Percentiles rank a stretch among this genome's conserved stretches.
These are phyloP conservation scores for Thelephora terrestris DNA, from an alignment of 1,284 basidiomycete genomes.

Conservation along the genomic window DNA sequence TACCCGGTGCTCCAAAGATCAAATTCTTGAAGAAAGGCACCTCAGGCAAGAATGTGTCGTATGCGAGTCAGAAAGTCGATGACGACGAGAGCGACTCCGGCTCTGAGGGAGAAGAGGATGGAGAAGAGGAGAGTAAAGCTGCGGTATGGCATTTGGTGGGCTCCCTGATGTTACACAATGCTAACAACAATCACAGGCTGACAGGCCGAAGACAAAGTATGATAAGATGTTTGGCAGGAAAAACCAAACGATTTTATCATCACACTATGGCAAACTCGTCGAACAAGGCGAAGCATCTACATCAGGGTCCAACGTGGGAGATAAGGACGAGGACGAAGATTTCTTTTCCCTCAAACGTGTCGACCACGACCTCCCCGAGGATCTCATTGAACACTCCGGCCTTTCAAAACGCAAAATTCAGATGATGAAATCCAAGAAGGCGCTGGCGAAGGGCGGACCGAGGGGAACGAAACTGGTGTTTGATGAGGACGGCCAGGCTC, in stretches of 20 bases:
- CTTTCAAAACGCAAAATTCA: constrained; percentile 55
- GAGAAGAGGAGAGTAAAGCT: constrained; percentile 4
- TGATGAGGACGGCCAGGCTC: constrained; percentile 75
- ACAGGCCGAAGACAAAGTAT: constrained; percentile 72
- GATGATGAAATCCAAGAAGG: constrained; percentile 72
- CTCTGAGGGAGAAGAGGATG: constrained; percentile 11
- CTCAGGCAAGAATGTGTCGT: constrained; percentile 63
- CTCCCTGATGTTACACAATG: background rate
- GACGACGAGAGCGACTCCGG: constrained; percentile 20
- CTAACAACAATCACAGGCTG: background rate
- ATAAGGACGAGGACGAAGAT: constrained; percentile 61
- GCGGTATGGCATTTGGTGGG: background rate
- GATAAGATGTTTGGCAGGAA: constrained; percentile 97
- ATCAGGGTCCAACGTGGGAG: constrained; percentile 27
- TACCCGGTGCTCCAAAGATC: constrained; percentile 94
- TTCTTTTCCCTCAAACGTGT: constrained; percentile 91
- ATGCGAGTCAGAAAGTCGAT: constrained; percentile 21
- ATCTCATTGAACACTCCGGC: constrained; percentile 30
- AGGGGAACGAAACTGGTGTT: constrained; percentile 69
- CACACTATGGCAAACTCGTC: constrained; percentile 86
- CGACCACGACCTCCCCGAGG: constrained; percentile 65
- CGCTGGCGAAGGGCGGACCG: constrained; percentile 52
- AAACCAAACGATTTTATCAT: constrained; percentile 89
- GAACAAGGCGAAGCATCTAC: constrained; percentile 35
- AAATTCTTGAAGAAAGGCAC: constrained; percentile 76